Base-by-base conservation (phyloP, 305 asterid species). In the Fraxinus baroniana region DNA sequence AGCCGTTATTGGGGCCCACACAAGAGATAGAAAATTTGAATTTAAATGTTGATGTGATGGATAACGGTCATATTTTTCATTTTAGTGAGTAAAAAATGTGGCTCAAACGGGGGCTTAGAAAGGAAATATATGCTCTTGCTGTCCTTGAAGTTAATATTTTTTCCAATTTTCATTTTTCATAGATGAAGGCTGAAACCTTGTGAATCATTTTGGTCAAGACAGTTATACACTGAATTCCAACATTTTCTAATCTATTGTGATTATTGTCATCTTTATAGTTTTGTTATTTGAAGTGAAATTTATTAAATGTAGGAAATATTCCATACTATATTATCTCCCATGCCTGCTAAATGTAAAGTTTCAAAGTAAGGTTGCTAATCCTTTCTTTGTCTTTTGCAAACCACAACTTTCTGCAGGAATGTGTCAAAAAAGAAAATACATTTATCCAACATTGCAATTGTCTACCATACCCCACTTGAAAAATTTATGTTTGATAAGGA, bases 381-480 rank as follows among this genome's bases (percentile, higher is more conserved):
- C 35, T 66, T 66, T 66, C 22, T 57, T 5, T 66, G 18, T 66
- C 36, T 24, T 66, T 12, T 30, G 7, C 8, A 66, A 12, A 26
- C 37, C 49, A 76, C 70, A 71, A 70, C 82, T 85, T 81, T 84
- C 72, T 75, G 71, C n/a, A 75, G 35, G 70, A 75, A 37, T 57
- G 30, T 70, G 36, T 62, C 70, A n/a, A 37, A 18, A 37, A 41
- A 22, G 64, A 64, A 74, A 74, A 55, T 44, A 76, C 70, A 22
- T 73, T 3, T 85, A 70, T 33, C 77, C 28, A 78, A 35, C 77
- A 18, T 35, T 66, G 22, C 72, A 64, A 37, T 52, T 75, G 22
- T 26, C 35, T 66, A 28, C 35, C 18, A 66, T 26, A 66, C 7
- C 79, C 78, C 39, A 82, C 49, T 78, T 82, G 3, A 22, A 68